A percentile compares a stretch with the other conserved stretches of the same genome.
Evolutionary conservation across 306 rosid species (phyloP).

Genomic region (Gastrolobium bilobum): DNA sequence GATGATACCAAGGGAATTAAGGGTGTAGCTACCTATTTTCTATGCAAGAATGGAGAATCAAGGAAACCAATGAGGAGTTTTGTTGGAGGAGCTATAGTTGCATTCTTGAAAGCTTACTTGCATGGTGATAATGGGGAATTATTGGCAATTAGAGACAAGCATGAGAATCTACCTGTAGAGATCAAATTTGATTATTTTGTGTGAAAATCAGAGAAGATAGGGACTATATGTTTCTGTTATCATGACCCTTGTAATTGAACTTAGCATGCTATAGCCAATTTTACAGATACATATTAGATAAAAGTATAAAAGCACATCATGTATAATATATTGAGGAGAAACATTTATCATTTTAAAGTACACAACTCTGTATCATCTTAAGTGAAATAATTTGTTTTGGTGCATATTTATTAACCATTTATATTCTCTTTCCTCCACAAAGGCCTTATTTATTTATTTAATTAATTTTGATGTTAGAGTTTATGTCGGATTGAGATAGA

Average conservation of each 20-base stretch:
- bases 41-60: conserved; percentile 78
- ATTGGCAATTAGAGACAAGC: conserved; percentile 59
- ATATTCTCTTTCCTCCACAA: too few relatives aligned
- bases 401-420: too few relatives aligned
- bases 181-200: conserved; percentile 54
- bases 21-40: conserved; percentile 66
- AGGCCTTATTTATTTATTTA: too few relatives aligned
- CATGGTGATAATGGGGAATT: conserved; percentile 60
- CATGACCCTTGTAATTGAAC: background rate
- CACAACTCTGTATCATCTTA: too few relatives aligned
- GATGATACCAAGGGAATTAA: conserved; percentile 80
- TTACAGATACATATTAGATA: background rate
- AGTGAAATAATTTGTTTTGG: too few relatives aligned
- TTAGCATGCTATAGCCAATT: background rate
- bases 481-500: too few relatives aligned
- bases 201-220: conserved; percentile 39
- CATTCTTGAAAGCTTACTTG: conserved; percentile 78
- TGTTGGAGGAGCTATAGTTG: conserved; percentile 82
- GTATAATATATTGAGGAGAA: background rate
- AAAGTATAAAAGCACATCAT: background rate
- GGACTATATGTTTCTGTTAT: background rate
- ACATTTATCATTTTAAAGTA: too few relatives aligned
- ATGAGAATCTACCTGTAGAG: conserved; percentile 58
- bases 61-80: conserved; percentile 91
- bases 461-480: too few relatives aligned